Evolutionary conservation across 2,329 filamentous ascomycete genomes (phyloP).

Genomic region (Beauveria sp.): DNA sequence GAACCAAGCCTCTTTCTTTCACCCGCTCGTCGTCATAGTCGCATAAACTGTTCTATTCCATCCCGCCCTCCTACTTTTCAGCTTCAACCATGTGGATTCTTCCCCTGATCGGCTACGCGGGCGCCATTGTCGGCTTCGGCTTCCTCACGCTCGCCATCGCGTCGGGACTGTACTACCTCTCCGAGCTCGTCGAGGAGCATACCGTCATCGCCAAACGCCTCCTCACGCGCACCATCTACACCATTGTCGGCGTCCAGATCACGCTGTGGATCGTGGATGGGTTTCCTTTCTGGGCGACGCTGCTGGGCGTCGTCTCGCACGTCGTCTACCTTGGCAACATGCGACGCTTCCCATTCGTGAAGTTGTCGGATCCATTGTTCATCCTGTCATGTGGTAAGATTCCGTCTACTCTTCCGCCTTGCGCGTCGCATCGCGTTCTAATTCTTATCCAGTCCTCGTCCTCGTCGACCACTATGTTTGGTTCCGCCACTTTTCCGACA

Average conservation of each 20-base stretch:
- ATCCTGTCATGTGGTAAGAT: constrained; percentile 68
- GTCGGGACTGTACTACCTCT: constrained; percentile 97
- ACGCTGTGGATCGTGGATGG: constrained; percentile 73
- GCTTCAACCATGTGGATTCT: constrained; percentile 78
- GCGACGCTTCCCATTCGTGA: constrained; percentile 65
- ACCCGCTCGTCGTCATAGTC: neutral
- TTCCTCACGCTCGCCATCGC: constrained; percentile 95
- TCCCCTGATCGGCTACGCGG: constrained; percentile 82
- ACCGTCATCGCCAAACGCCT: constrained; percentile 85
- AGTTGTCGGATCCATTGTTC: constrained; percentile 81
- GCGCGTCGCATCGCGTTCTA: neutral
- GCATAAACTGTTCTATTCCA: neutral
- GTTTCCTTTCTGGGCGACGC: constrained; percentile 70
- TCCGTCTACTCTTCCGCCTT: no score
- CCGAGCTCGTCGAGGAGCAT: constrained; percentile 95
- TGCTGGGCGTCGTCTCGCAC: constrained; percentile 73
- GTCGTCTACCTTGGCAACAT: constrained; percentile 85
- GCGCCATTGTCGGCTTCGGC: constrained; percentile 79
- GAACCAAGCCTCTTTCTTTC: neutral
- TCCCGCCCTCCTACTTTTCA: constrained; percentile 5
- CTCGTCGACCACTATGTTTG: constrained; percentile 88
- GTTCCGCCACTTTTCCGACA: constrained; percentile 83
- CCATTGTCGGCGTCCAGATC: constrained; percentile 64
- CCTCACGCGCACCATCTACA: constrained; percentile 79
- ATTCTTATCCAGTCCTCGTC: constrained; percentile 55